These are phyloP conservation scores for Rubroshorea leprosula DNA, from an alignment of 345 rosid genomes.

Conservation along the genomic window DNA sequence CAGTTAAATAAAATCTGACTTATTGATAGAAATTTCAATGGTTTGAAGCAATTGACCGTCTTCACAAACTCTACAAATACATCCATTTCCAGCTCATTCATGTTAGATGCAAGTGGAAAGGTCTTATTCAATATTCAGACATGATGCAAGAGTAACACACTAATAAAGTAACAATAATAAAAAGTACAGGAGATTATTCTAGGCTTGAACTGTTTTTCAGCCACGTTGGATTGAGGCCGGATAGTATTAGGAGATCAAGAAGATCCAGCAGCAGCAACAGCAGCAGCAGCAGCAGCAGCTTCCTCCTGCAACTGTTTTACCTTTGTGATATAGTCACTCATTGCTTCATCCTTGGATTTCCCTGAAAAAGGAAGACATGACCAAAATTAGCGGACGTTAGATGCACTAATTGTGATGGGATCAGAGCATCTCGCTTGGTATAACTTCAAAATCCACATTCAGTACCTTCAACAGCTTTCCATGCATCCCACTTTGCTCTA, in stretches of 20 bases:
- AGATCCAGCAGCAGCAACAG: conserved; percentile 23
- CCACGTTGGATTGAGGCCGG: background rate
- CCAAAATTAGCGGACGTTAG: background rate
- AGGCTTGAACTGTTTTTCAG: background rate
- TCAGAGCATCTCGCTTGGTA: background rate
- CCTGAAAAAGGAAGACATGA: conserved; percentile 23
- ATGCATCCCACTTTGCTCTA: conserved; percentile 95
- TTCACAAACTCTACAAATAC: too few species aligned
- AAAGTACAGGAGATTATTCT: background rate
- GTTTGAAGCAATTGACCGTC: too few species aligned
- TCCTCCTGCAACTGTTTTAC: conserved; percentile 67
- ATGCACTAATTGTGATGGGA: background rate
- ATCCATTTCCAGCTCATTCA: too few species aligned
- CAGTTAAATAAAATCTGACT: too few species aligned
- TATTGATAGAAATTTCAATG: too few species aligned
- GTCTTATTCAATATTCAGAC: too few species aligned
- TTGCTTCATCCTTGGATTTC: conserved; percentile 69
- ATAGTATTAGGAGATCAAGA: conserved; percentile 22
- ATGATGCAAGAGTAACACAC: too few species aligned
- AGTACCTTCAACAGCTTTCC: conserved; percentile 92
- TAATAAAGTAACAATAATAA: too few species aligned
- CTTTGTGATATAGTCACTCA: conserved; percentile 71
- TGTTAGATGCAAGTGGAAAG: too few species aligned
- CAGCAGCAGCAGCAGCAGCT: conserved; percentile 15
- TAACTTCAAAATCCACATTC: background rate